Base-by-base conservation (phyloP, 1,284 basidiomycete species). In the Puccinia triticina region DNA sequence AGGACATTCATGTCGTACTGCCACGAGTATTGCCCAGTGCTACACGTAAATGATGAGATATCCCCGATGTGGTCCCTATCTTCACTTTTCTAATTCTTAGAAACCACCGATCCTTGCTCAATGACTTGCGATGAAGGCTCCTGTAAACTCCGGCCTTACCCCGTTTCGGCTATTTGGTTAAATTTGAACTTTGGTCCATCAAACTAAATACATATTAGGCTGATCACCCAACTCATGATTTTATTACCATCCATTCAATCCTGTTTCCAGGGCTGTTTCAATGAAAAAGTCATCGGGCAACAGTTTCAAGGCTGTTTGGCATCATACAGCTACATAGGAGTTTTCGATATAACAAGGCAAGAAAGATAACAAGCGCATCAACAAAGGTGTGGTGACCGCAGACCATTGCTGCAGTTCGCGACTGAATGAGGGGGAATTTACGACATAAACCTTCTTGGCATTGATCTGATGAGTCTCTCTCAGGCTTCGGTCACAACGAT, bases 381-480 rank as follows among this genome's bases (percentile, higher is more conserved):
- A 10, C 29, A 32, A 16, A 32, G 26, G 18, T 61, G 11, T 29
- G 32, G 26, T 32, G 32, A 34, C n/a, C 21, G 26, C 3, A 8
- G 43, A 46, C 48, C 48, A 50, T 50, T 50, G 48, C 48, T 50
- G 43, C 14, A 46, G 43, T 46, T 14, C 43, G 43, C 43, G 43
- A 46, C 43, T 46, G 43, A 46, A 46, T 46, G 14, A 46, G 43
- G 43, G 14, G 7, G 43, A 46, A 46, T n/a, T 59, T 59, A 32
- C 57, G n/a, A n/a, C n/a, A n/a, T 59, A n/a, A 61, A 61, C 59
- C 26, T 16, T 61, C 32, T 61, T 61, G 59, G 59, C 32, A 61
- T 61, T 61, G 14, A 32, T 29, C 29, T 34, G 29, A 61, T 34
- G 29, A 34, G 59, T 7, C 14, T 61, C 26, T 61, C 59, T 61